These are phyloP conservation scores for Cryptococcus sp. DNA, from an alignment of 1,284 basidiomycete species.

Conservation along the genomic window DNA sequence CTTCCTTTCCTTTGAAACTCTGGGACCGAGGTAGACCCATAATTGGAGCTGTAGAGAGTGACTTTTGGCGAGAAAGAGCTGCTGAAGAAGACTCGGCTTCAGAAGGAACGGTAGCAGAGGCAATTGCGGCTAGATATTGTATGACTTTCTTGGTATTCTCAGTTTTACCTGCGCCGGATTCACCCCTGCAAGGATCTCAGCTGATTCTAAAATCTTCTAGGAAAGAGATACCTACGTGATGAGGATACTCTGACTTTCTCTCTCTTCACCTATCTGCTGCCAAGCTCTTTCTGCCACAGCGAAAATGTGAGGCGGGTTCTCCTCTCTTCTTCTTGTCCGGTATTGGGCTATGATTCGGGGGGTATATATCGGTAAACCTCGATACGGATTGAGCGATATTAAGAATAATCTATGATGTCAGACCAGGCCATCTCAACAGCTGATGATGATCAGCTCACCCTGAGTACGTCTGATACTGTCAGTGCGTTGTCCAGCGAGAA, in stretches of 20 bases:
- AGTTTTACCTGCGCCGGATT: conserved; percentile 98
- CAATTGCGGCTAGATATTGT: conserved; percentile 97
- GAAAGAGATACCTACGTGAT: conserved; percentile 69
- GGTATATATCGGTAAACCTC: conserved; percentile 85
- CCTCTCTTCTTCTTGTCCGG: conserved; percentile 82
- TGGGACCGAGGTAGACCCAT: conserved; percentile 42
- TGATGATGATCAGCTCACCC: conserved; percentile 24
- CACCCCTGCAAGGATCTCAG: conserved; percentile 60
- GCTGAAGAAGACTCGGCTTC: conserved; percentile 32
- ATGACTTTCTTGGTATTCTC: conserved; percentile 99
- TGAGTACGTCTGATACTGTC: conserved; percentile 41
- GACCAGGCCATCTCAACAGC: neutral
- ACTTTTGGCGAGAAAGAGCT: conserved; percentile 14
- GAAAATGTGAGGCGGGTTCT: conserved; percentile 94
- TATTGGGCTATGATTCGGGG: conserved; percentile 90
- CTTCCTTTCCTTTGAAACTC: conserved; percentile 44
- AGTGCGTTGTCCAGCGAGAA: conserved; percentile 10
- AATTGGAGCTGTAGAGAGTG: conserved; percentile 25
- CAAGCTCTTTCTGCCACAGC: conserved; percentile 96
- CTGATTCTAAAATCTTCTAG: no score
- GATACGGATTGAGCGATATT: conserved; percentile 98
- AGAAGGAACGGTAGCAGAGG: conserved; percentile 61
- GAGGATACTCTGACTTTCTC: conserved; percentile 95
- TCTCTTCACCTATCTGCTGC: conserved; percentile 96
- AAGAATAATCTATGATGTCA: conserved; percentile 58